These are phyloP conservation scores for Basidiobolus meristosporus DNA, from an alignment of 371 early-diverging fungal genomes.

Conservation along the genomic window DNA sequence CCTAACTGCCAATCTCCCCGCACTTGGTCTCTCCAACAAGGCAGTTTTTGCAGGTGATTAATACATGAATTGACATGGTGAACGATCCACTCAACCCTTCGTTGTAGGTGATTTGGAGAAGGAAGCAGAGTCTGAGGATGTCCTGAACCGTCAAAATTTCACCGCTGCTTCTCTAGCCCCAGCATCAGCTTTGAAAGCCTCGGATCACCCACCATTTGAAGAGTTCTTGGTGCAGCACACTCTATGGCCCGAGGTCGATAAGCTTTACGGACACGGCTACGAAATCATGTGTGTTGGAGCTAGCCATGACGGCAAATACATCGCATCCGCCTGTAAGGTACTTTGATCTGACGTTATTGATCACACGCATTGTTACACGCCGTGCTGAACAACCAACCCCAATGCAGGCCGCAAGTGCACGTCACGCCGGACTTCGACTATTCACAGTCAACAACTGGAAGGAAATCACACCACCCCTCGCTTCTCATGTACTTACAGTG, in stretches of 20 bases:
- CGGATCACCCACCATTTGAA: constrained; percentile 67
- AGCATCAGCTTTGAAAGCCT: no score
- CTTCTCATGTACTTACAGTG: constrained; percentile 70
- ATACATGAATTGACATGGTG: constrained; percentile 1
- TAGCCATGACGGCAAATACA: constrained; percentile 36
- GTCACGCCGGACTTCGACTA: constrained; percentile 58
- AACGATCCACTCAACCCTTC: constrained; percentile 1
- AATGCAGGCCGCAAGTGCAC: constrained; percentile 34
- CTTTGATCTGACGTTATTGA: background rate
- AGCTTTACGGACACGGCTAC: constrained; percentile 86
- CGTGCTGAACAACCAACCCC: background rate
- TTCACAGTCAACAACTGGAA: constrained; percentile 56
- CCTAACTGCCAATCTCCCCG: constrained; percentile 69
- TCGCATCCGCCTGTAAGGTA: constrained; percentile 73
- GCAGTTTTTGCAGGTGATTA: constrained; percentile 28
- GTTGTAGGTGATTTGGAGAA: constrained; percentile 16
- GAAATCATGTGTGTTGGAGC: constrained; percentile 67
- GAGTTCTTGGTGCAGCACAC: constrained; percentile 74
- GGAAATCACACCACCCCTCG: constrained; percentile 31
- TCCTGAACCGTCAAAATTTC: constrained; percentile 9
- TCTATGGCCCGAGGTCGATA: constrained; percentile 93
- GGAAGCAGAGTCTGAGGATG: constrained; percentile 19
- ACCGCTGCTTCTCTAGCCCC: constrained; percentile 5
- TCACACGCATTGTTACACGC: no score
- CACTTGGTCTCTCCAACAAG: constrained; percentile 89